Evolutionary conservation across 352 stramenopile species (phyloP), one percentile per base, ranked within the genome.

Genomic region (Plasmopara muralis): DNA sequence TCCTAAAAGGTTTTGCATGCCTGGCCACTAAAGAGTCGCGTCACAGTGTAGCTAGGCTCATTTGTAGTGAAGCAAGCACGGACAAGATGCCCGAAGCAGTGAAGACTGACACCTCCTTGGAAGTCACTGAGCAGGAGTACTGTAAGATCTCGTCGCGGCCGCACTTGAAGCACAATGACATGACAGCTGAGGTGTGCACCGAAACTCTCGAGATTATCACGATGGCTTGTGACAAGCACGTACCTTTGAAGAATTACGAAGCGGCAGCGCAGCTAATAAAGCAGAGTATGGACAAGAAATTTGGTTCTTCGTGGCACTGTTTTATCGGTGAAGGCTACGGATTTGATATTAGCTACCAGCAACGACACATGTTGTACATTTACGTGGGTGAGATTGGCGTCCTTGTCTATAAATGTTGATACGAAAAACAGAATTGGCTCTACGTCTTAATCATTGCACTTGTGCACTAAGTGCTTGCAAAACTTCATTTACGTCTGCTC

Each of bases 211-310:
- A 98, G 74, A 95, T 98, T 57, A 96, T 97, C 55, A 98, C 92
- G 10, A 98, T 97, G 89, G 87, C 90, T 40, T 90, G 97, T 29
- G 93, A 98, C 62, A 98, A 98, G 64, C 95, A 97, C 55, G 72
- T 95, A 44, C 79, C 79, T 25, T 62, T 86, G 14, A 95, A 96
- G 62, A 97, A 98, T 71, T 98, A 98, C 70, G 92, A 98, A 65
- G 87, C 79, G 0, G 83, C 84, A 9, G 77, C 85, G 47, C 83
- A 95, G 59, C 70, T 96, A 12, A 98, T 98, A 55, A 98, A 98
- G 67, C 87, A 97, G 62, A 97, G 86, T 29, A 90, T 98, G 69
- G 94, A 98, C 75, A 98, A 98, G 73, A 98, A 98, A 66, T 98
- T 98, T 64, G 95, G 92, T 5, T 75, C 85, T 12, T 95, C 89